Percentiles rank a stretch among this genome's conserved stretches.
Evolutionary conservation across 2,329 filamentous ascomycete species (phyloP).

Genomic region (Trichoderma arundinaceum): DNA sequence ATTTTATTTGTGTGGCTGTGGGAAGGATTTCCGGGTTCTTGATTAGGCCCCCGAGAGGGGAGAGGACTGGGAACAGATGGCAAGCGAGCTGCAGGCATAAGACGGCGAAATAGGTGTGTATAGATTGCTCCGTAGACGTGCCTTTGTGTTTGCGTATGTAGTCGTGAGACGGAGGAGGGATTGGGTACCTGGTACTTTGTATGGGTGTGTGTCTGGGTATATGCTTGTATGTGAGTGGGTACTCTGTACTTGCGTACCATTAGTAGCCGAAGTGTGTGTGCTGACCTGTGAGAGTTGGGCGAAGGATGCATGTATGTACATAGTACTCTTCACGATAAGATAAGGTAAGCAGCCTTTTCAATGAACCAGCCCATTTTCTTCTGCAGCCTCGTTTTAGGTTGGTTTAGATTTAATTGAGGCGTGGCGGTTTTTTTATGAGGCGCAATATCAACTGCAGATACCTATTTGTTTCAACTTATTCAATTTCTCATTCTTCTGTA

Average conservation of each 20-base stretch:
- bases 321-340: neutral
- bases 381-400: constrained; percentile 12
- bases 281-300: no score
- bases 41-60: neutral
- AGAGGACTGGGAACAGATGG: neutral
- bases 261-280: neutral
- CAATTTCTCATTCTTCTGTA: neutral
- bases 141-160: no score
- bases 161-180: no score
- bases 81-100: neutral
- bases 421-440: neutral
- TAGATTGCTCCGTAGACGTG: no score
- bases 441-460: neutral
- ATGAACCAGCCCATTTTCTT: constrained; percentile 1
- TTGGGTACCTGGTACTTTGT: neutral
- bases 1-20: neutral
- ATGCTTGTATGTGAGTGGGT: no score
- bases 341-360: constrained; percentile 9
- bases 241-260: neutral
- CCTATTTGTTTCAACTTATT: neutral
- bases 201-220: neutral
- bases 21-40: neutral
- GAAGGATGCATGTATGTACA: neutral
- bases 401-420: neutral
- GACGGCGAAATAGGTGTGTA: no score